phyloP scores from a whole-genome alignment of 441 rosid species.

The Euphorbia schlechtendalii region DNA sequence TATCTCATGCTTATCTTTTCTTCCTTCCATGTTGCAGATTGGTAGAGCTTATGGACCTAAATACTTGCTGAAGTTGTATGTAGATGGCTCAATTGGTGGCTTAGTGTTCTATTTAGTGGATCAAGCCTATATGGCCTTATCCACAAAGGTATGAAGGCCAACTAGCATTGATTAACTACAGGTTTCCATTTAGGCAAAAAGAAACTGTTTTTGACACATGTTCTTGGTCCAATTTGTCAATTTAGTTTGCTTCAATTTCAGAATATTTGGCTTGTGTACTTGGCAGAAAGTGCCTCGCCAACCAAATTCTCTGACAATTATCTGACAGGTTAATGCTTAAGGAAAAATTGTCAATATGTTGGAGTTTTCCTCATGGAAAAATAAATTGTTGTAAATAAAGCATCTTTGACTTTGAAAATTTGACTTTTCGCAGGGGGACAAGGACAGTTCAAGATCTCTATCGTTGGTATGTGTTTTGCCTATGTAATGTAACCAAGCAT shows the following conservation, averaged over 20 bases:
- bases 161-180: slow-evolving; percentile 1
- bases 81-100: slow-evolving; percentile 89
- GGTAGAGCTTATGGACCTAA: slow-evolving; percentile 62
- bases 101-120: slow-evolving; percentile 67
- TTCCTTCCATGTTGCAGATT: no score
- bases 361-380: no score
- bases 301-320: no score
- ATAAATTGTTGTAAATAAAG: no score
- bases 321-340: no score
- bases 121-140: slow-evolving; percentile 48
- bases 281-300: not conserved
- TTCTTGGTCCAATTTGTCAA: not conserved
- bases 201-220: not conserved
- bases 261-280: not conserved
- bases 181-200: not conserved
- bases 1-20: no score
- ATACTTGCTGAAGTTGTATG: slow-evolving; percentile 64
- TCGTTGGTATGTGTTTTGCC: slow-evolving; percentile 50
- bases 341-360: no score
- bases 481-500: not conserved
- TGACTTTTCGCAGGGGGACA: slow-evolving; percentile 34
- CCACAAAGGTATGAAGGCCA: slow-evolving; percentile 47
- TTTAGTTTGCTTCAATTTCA: not conserved
- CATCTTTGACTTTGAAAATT: not conserved
- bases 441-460: slow-evolving; percentile 64